Evolutionary conservation across 225 moss, liverwort and hornwort genomes (phyloP).

Genomic region (Marchantia polymorpha): DNA sequence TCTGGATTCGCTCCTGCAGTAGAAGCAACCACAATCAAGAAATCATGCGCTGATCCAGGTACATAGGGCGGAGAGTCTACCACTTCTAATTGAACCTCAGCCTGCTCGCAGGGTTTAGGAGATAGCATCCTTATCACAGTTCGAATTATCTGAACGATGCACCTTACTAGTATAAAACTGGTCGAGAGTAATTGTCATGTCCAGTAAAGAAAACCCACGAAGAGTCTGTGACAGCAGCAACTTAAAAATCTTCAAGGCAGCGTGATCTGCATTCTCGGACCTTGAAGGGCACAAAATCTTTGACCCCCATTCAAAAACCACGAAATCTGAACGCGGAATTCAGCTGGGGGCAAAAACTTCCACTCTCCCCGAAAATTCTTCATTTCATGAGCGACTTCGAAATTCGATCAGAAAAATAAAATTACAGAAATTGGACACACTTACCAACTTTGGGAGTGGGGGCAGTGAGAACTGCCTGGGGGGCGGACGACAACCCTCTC

Average conservation of each 20-base stretch:
- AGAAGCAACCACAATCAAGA: neutral
- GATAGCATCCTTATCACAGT: neutral
- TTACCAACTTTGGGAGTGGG: constrained; percentile 65
- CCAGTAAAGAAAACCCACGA: neutral
- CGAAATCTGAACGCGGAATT: too few species aligned
- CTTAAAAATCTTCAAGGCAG: neutral
- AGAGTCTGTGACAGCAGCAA: neutral
- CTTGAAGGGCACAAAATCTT: neutral
- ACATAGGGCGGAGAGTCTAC: neutral
- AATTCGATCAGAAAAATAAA: neutral
- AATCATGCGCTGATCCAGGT: neutral
- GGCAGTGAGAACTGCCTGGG: constrained; percentile 69
- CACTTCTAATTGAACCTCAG: neutral
- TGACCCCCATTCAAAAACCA: neutral
- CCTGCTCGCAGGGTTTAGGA: neutral
- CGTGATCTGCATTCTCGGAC: neutral
- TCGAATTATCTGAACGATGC: neutral
- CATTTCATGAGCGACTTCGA: neutral
- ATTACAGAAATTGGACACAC: neutral
- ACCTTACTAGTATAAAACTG: too few species aligned
- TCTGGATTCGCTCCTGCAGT: constrained; percentile 76
- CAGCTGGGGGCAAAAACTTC: neutral
- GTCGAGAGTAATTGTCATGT: too few species aligned
- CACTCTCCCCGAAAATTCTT: neutral
- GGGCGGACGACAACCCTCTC: constrained; percentile 42